Evolutionary conservation across 345 rosid genomes (phyloP), one percentile per base, ranked within the genome.

Genomic region (Dipteronia dyeriana): DNA sequence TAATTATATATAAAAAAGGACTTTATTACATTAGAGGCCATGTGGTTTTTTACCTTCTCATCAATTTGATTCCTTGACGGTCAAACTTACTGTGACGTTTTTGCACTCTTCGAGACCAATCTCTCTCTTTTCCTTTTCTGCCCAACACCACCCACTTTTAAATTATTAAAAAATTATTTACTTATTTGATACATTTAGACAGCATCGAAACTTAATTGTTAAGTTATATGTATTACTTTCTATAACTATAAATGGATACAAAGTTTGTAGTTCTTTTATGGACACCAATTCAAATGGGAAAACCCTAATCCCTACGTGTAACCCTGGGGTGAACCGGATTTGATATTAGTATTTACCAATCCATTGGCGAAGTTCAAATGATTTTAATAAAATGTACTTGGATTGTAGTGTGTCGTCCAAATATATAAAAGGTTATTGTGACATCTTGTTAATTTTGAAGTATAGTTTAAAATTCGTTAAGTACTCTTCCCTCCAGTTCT

Each of bases 41-140:
- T 82, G 89, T 82, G 90, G 86, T 82, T 45, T 82, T 84, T 84
- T 83, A 84, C 79, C 81, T n/a, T 79, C 76, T 59, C 26, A 59
- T 59, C 23, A 59, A 59, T 68, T 80, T 83, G 88, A 87, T 83
- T 87, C 85, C 31, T 87, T 81, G 88, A 85, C 88, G 84, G 88
- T 87, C 90, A 87, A 87, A 87, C 81, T 74, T 78, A 68, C 72
- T 31, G 71, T 76, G 68, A 34, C 57, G 68, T 47, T 78, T 80
- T 82, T 79, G 77, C 84, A 75, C 20, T 66, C 83, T 75, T 84
- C 87, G 83, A 84, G 87, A 82, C 66, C 38, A 66, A 5, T 31
- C 38, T 67, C 79, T 75, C 82, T 72, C 85, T 73, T 76, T 22
- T 49, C 1, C 4, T 19, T 11, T 41, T 41, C 45, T 41, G 45